Base-by-base conservation (phyloP, 176 grass and related monocot species). In the Aegilops bicornis region DNA sequence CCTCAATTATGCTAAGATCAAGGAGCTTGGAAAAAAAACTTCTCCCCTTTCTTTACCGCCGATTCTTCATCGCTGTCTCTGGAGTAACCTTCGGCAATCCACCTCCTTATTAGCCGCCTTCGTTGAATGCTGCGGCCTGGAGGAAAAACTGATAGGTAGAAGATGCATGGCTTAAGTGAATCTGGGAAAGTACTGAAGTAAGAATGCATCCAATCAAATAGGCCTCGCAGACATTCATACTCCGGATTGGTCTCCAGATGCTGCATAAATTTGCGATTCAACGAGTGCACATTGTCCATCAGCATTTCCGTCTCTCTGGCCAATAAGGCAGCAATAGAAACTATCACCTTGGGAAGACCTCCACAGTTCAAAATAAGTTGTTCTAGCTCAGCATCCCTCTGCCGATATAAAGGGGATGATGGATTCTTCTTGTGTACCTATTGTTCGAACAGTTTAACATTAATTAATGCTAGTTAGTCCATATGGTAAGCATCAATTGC, bases 271-370 rank as follows among this genome's bases (percentile, higher is more conserved):
- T 3, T 60, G 7, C 0, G 6, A 67, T 88, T 42, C 54, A 31
- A 31, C 29, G 64, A 33, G 64, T n/a, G 33, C 8, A 24, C 37
- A 64, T 17, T 70, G 19, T 80, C 73, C 37, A 1, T 12, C 17
- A 31, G 37, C 19, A 6, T 84, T 17, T 31, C 45, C 4, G 10
- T 15, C 33, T 56, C 77, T 10, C 17, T 15, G 0, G 81, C 75
- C 0, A 91, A 58, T 29, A 63, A 29, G 14, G 32, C 52, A 13
- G 45, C 90, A 47, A 84, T 27, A 23, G 69, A 63, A 25, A 89
- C 64, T 59, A 92, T 89, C 12, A 84, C 90, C 37, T 86, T 29
- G 4, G 90, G 90, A 39, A 86, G 58, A 6, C 83, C 77, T 15
- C 70, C 77, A 43, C 83, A 89, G 29, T 74, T 73, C 35, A 82